Evolutionary conservation across 2,329 filamentous ascomycete genomes (phyloP), one percentile per base, ranked within the genome.

Genomic region (Nothophaeocryptopus gaeumannii): DNA sequence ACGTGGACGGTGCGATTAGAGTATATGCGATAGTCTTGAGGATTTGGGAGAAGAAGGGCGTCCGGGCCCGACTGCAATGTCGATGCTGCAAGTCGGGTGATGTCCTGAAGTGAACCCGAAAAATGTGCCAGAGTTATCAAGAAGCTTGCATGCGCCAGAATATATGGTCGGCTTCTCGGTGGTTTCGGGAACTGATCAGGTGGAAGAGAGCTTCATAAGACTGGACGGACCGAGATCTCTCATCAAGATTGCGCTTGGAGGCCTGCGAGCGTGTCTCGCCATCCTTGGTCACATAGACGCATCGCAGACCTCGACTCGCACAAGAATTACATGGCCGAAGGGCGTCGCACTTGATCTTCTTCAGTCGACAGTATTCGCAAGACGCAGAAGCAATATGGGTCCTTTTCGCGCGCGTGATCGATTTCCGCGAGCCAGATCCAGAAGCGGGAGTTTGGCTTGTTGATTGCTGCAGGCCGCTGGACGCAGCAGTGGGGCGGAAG

Each of bases 231-330:
- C 31, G 33, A 13, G 13, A 29, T 2, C 44, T 31, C n/a, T 51
- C 52, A 4, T 43, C 32, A 15, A 48, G 37, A 30, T 52, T 54
- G 2, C 52, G 48, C 20, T 49, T 54, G 11, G 31, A 29, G 7
- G 52, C 52, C 37, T 52, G 52, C 3, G 29, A 29, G 8, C 26
- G 20, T 3, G 39, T 52, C 40, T 54, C 52, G 29, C 42, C 44
- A 15, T 26, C 38, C 26, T 35, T 8, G 7, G 51, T 45, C 9
- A 56, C 54, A 16, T 53, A 43, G 2, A 47, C 8, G 12, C 40
- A 39, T 13, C 13, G 14, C 10, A 31, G 5, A 5, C 30, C 20
- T 13, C 39, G 26, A 29, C 30, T 42, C 26, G 33, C 39, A 29
- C 39, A 42, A n/a, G 39, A 31, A 2, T 5, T 29, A n/a, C 39